These are phyloP conservation scores for Musa schizocarpa DNA, from an alignment of 176 grass and related monocot genomes.

Conservation along the genomic window DNA sequence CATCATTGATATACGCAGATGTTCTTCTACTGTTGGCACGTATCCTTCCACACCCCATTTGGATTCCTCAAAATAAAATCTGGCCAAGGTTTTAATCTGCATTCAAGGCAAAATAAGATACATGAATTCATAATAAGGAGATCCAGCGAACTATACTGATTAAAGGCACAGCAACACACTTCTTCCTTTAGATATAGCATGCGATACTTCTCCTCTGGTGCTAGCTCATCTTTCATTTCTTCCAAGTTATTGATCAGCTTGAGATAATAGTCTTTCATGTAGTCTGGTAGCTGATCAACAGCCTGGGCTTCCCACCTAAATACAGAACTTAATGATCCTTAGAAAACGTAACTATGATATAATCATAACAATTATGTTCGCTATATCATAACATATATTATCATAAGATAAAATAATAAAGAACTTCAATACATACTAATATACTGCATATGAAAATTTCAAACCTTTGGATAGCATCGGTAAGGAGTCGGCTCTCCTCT, in stretches of 20 bases:
- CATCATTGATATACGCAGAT: neutral
- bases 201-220: slow-evolving; percentile 26
- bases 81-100: neutral
- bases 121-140: no score
- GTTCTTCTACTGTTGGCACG: neutral
- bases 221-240: slow-evolving; percentile 26
- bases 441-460: neutral
- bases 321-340: no score
- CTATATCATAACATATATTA: no score
- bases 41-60: neutral
- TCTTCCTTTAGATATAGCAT: neutral
- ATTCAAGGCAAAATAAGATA: neutral
- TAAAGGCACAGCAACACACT: no score
- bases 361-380: no score
- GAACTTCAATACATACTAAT: no score
- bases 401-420: no score
- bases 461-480: slow-evolving; percentile 36
- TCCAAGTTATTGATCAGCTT: neutral
- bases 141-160: no score
- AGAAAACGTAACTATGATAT: no score
- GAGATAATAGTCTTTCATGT: no score
- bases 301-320: no score
- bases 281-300: no score
- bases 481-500: slow-evolving; percentile 29
- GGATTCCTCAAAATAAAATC: neutral